These are phyloP conservation scores for Boechera divaricarpa DNA, from an alignment of 345 rosid genomes.

Conservation along the genomic window DNA sequence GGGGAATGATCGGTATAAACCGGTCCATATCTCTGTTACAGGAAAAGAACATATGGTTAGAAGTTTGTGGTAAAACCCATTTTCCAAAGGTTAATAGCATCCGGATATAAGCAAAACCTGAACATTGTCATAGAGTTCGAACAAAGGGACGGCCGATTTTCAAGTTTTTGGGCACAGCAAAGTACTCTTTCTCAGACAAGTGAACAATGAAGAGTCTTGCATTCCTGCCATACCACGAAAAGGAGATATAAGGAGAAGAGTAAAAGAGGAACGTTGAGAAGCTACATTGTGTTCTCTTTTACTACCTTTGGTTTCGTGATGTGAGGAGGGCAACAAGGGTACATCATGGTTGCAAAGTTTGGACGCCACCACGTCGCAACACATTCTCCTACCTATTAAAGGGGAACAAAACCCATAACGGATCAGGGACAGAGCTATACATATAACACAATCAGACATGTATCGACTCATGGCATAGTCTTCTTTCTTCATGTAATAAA, in stretches of 20 bases:
- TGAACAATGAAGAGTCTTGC: conserved; percentile 94
- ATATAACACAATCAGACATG: neutral
- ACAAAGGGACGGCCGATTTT: conserved; percentile 93
- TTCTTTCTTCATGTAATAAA: neutral
- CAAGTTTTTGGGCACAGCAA: conserved; percentile 96
- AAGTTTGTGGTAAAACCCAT: conserved; percentile 2
- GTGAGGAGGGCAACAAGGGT: conserved; percentile 98
- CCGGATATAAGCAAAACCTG: conserved; percentile 54
- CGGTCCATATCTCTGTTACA: conserved; percentile 87
- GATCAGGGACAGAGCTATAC: conserved; percentile 14
- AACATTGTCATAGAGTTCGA: conserved; percentile 95
- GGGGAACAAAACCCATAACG: neutral
- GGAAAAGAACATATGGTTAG: neutral
- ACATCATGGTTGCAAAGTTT: conserved; percentile 94
- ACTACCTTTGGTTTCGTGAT: conserved; percentile 93
- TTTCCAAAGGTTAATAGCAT: conserved; percentile 6
- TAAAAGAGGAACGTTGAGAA: neutral
- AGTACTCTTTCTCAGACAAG: conserved; percentile 95
- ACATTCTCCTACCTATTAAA: conserved; percentile 87
- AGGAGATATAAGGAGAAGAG: conserved; percentile 22
- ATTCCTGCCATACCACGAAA: conserved; percentile 68
- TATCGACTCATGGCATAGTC: conserved; percentile 25
- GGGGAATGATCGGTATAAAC: conserved; percentile 94
- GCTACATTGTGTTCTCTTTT: neutral
- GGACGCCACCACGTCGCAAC: conserved; percentile 99